Percentiles rank a stretch among this genome's conserved stretches.
Conservation (phyloP, 257 asterid species). For the Petunia secreta region DNA sequence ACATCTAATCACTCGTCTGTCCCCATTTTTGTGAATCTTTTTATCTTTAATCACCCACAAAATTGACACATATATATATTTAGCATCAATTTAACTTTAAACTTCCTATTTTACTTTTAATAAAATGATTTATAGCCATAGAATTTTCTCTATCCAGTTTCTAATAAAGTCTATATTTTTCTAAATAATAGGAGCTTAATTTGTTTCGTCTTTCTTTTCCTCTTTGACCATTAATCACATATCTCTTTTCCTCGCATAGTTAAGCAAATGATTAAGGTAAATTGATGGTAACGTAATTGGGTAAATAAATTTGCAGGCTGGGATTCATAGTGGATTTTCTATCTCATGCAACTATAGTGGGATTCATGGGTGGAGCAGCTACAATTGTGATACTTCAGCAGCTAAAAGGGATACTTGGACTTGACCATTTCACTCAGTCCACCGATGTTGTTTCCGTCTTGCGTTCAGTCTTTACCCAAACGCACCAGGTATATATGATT, state of each 20-base stretch:
- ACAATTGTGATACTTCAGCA: constrained; percentile 91
- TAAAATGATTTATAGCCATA: too few species aligned
- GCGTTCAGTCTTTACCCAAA: constrained; percentile 77
- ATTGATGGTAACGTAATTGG: not conserved
- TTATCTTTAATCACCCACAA: not conserved
- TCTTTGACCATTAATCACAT: not conserved
- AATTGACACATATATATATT: too few species aligned
- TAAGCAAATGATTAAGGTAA: not conserved
- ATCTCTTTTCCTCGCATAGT: not conserved
- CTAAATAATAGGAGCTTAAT: too few species aligned
- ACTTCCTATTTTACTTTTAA: too few species aligned
- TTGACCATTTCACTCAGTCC: constrained; percentile 73
- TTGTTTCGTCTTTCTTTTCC: not conserved
- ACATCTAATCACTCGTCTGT: too few species aligned
- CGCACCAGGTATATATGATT: constrained; percentile 54
- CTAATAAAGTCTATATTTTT: too few species aligned
- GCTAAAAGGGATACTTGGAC: constrained; percentile 76
- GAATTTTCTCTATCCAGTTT: too few species aligned
- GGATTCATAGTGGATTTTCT: constrained; percentile 95
- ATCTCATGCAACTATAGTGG: constrained; percentile 96
- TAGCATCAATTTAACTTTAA: too few species aligned
- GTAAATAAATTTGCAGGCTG: constrained; percentile 46
- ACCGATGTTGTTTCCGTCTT: constrained; percentile 78
- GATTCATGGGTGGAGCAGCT: constrained; percentile 98
- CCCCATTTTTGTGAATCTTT: not conserved